Percentiles rank a stretch among this genome's conserved stretches.
Evolutionary conservation across 116 monocot genomes (phyloP).

Genomic region (Papilionanthe hybrid): DNA sequence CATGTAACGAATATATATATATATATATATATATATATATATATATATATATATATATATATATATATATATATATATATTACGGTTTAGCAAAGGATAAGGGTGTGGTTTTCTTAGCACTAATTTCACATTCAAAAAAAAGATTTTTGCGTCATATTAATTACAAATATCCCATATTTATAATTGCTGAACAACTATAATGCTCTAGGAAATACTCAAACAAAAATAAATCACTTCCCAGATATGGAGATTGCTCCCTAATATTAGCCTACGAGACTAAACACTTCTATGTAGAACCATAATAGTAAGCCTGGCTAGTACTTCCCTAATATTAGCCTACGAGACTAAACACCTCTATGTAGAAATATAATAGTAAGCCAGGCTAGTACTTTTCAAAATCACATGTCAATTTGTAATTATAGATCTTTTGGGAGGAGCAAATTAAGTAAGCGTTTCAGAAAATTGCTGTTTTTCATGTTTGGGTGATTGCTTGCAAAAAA

Average conservation of each 20-base stretch:
- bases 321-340: neutral
- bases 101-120: neutral
- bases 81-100: no score
- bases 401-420: neutral
- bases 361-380: no score
- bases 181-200: neutral
- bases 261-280: neutral
- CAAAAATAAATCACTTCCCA: neutral
- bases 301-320: neutral
- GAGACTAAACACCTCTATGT: no score
- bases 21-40: no score
- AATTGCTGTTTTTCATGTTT: neutral
- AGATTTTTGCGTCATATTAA: neutral
- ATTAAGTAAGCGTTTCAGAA: neutral
- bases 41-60: no score
- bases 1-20: no score
- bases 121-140: neutral
- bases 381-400: neutral
- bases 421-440: neutral
- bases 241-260: neutral
- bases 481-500: conserved; percentile 3
- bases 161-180: neutral
- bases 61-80: no score
- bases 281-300: neutral
- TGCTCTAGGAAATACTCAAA: neutral